Base-by-base conservation (phyloP, 495 filamentous ascomycete genomes). In the Letharia lupina region DNA sequence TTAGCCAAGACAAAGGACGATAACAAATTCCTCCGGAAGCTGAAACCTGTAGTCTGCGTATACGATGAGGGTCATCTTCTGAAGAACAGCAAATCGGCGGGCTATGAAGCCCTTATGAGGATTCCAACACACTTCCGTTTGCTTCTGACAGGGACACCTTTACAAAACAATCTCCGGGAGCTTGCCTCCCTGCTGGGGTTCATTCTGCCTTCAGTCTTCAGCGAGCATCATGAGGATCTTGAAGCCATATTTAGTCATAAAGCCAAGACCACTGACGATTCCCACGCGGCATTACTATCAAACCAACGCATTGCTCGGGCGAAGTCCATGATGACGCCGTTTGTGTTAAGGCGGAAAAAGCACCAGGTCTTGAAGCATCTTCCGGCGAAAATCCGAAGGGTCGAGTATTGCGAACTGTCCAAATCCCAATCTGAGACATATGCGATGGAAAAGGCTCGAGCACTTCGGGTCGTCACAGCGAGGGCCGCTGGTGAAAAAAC, bases 101-200 rank as follows among this genome's bases (percentile, higher is more conserved):
- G 89, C 4, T 98, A 97, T 71, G 85, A 87, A 62, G 86, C 87
- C 65, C 79, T 98, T 35, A 88, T 94, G 73, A 81, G 84, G 54
- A 90, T 98, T 37, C 83, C 81, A 0, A 86, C 91, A 7, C 75
- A 81, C 28, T 96, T 94, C 80, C 83, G 90, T 20, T 80, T 98
- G 8, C 82, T 98, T 15, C 80, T 98, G 35, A 98, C 93, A 4
- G 94, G 94, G 8, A 98, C 94, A 0, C 94, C 94, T 0, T 80
- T 98, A 16, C 94, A 98, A 73, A 98, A 98, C 76, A 98, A 96
- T 70, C 82, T 98, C 8, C 89, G 90, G 72, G 94, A 98, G 75
- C 82, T 98, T 56, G 86, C 90, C 2, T 89, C 92, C 3, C 79
- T 98, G 23, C 84, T 98, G 5, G 88, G 87, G 3, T 98, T 98